These are phyloP conservation scores for Calonectria pauciramosa DNA, from an alignment of 2,329 filamentous ascomycete species.

Conservation along the genomic window DNA sequence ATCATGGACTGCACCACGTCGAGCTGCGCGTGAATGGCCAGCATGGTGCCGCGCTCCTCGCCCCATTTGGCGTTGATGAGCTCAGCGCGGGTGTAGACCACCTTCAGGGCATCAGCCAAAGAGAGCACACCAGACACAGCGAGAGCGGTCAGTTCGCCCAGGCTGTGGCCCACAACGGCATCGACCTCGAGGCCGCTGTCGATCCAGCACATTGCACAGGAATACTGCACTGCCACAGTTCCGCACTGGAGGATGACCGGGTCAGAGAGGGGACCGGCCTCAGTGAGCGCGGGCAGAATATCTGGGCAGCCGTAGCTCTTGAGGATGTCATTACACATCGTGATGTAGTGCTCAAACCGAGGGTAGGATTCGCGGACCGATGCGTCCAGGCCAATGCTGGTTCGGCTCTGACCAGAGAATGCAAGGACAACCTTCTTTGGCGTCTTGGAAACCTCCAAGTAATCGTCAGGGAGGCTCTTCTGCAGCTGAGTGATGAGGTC, in stretches of 20 bases:
- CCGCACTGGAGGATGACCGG: slow-evolving; percentile 49
- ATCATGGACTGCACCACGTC: slow-evolving; percentile 27
- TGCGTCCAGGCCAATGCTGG: slow-evolving; percentile 28
- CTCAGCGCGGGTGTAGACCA: slow-evolving; percentile 47
- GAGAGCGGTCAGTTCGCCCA: slow-evolving; percentile 55
- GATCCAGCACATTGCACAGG: slow-evolving; percentile 38
- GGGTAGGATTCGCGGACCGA: slow-evolving; percentile 29
- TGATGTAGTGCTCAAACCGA: slow-evolving; percentile 49
- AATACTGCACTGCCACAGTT: slow-evolving; percentile 37
- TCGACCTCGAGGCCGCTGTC: slow-evolving; percentile 33
- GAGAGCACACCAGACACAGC: slow-evolving; percentile 49
- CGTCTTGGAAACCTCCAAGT: slow-evolving; percentile 20
- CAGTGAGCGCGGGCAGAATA: slow-evolving; percentile 49
- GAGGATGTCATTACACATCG: slow-evolving; percentile 49
- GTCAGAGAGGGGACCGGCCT: slow-evolving; percentile 43
- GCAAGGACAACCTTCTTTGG: slow-evolving; percentile 48
- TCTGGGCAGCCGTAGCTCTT: slow-evolving; percentile 45
- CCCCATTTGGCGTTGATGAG: slow-evolving; percentile 51
- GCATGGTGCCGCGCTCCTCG: slow-evolving; percentile 52
- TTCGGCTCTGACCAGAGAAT: slow-evolving; percentile 54
- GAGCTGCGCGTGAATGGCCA: slow-evolving; percentile 43
- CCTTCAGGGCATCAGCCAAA: slow-evolving; percentile 48
- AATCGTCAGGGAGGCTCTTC: neutral
- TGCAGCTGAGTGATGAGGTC: slow-evolving; percentile 15
- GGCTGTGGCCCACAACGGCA: slow-evolving; percentile 51